A percentile compares a stretch with the other conserved stretches of the same genome.
These are phyloP conservation scores for Acer saccharum DNA, from an alignment of 345 rosid species.

Conservation along the genomic window DNA sequence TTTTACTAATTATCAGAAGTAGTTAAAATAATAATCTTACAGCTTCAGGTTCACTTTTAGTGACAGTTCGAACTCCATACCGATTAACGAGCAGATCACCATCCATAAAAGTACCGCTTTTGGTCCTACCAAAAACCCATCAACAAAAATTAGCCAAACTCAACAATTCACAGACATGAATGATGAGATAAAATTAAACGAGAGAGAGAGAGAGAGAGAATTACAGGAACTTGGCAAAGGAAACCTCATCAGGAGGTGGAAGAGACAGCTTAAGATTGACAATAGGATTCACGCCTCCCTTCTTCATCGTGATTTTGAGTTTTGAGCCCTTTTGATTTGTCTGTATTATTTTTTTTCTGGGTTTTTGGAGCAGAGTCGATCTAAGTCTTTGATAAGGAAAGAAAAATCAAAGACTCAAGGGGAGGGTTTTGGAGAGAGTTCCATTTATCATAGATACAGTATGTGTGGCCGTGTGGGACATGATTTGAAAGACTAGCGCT, in stretches of 20 bases:
- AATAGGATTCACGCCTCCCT: slow-evolving; percentile 50
- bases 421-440: too few relatives aligned
- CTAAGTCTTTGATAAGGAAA: background rate
- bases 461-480: background rate
- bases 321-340: background rate
- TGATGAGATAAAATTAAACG: background rate
- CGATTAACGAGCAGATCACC: slow-evolving; percentile 95
- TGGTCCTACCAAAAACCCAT: slow-evolving; percentile 47
- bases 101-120: slow-evolving; percentile 85
- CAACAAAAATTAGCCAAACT: slow-evolving; percentile 9
- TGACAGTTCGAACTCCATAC: slow-evolving; percentile 83
- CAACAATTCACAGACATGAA: slow-evolving; percentile 1
- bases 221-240: slow-evolving; percentile 72
- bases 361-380: background rate
- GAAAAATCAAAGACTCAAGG: too few relatives aligned
- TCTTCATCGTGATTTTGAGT: slow-evolving; percentile 67
- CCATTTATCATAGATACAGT: background rate
- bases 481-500: too few relatives aligned
- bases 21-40: slow-evolving; percentile 31
- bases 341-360: background rate
- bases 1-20: too few relatives aligned
- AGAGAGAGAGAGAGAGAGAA: background rate
- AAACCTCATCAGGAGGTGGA: slow-evolving; percentile 51
- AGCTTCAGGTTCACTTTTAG: slow-evolving; percentile 55
- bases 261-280: slow-evolving; percentile 56